A percentile compares a stretch with the other conserved stretches of the same genome.
Conservation (phyloP, 2,329 filamentous ascomycete species). For the Colletotrichum brevisporum region DNA sequence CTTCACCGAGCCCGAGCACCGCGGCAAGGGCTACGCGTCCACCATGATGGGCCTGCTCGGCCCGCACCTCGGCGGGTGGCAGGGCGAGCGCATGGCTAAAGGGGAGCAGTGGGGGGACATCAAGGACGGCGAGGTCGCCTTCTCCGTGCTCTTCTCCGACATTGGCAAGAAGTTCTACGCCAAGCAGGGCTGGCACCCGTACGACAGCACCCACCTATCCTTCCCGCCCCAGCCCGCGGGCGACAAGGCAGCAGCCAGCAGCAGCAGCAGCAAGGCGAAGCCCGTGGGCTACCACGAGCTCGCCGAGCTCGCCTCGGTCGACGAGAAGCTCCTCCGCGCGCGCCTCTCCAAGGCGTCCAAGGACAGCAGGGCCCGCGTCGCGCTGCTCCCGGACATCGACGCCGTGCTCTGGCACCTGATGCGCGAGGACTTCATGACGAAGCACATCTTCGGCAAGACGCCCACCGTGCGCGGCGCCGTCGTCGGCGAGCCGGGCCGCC, state of each 20-base stretch:
- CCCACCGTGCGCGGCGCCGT: constrained; percentile 80
- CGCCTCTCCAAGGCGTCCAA: constrained; percentile 58
- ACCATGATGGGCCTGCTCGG: constrained; percentile 81
- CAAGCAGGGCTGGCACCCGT: constrained; percentile 81
- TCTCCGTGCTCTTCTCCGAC: constrained; percentile 88
- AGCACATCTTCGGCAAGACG: constrained; percentile 68
- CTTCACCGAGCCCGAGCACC: constrained; percentile 77
- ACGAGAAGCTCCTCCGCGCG: constrained; percentile 73
- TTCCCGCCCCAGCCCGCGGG: constrained; percentile 61
- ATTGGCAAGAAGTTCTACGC: constrained; percentile 89
- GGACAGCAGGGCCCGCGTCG: constrained; percentile 67
- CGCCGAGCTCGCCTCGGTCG: constrained; percentile 70
- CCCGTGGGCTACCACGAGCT: constrained; percentile 74
- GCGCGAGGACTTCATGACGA: constrained; percentile 83
- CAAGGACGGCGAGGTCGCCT: constrained; percentile 59
- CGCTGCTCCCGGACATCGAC: constrained; percentile 77
- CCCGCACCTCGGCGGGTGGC: constrained; percentile 54
- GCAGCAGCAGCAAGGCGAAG: constrained; percentile 46
- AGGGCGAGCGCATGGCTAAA: constrained; percentile 44
- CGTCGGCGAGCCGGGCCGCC: constrained; percentile 64
- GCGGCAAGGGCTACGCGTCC: constrained; percentile 82
- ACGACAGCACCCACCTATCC: constrained; percentile 79
- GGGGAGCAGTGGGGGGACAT: constrained; percentile 43
- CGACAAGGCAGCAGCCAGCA: constrained; percentile 11
- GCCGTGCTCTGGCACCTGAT: constrained; percentile 83